Conservation (phyloP, 139 green algal species). For the Nannochloris sp. region DNA sequence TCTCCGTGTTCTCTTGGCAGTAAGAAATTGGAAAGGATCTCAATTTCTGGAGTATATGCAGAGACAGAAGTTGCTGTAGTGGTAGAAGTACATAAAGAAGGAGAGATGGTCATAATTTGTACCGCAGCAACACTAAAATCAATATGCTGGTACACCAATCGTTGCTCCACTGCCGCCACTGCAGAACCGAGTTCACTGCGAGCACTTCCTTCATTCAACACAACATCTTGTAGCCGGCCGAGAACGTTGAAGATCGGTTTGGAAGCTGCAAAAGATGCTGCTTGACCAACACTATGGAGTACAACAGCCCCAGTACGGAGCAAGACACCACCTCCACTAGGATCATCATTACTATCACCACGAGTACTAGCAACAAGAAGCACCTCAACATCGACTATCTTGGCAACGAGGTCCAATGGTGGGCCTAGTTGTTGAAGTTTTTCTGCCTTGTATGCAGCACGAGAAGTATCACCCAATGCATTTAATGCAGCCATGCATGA, state of each 20-base stretch:
- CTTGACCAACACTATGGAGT: not conserved
- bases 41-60: too few species aligned
- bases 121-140: not conserved
- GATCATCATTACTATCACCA: not conserved
- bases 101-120: not conserved
- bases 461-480: not conserved
- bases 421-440: slow-evolving; percentile 1
- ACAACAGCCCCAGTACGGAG: slow-evolving; percentile 10
- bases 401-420: slow-evolving; percentile 13
- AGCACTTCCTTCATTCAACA: not conserved
- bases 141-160: slow-evolving; percentile 13
- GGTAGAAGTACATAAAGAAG: not conserved
- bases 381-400: slow-evolving; percentile 14
- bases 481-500: slow-evolving; percentile 14
- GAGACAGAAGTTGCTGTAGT: too few species aligned
- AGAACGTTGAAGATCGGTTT: not conserved
- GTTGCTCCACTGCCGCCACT: slow-evolving; percentile 8
- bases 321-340: not conserved
- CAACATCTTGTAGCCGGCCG: not conserved
- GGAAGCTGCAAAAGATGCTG: not conserved
- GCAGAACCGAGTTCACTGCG: not conserved
- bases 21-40: too few species aligned
- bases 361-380: not conserved
- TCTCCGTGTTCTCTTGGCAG: too few species aligned
- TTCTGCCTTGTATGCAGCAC: slow-evolving; percentile 13